Evolutionary conservation across 2,329 filamentous ascomycete species (phyloP).

Genomic region (Venturia pyrina): DNA sequence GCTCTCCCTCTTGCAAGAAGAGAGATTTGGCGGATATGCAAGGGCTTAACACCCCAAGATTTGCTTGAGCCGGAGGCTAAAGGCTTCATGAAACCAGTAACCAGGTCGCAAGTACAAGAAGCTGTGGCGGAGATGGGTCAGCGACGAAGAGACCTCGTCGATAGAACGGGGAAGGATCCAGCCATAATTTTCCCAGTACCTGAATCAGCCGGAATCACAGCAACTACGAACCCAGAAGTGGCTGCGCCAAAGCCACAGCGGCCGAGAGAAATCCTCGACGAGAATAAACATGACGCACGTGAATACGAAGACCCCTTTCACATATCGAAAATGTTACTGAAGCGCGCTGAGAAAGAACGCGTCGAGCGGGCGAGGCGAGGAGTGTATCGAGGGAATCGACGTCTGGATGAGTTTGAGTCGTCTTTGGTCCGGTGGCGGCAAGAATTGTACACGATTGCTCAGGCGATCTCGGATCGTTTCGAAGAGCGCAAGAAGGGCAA

Average conservation of each 20-base stretch:
- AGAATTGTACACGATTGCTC: background rate
- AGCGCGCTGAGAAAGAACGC: background rate
- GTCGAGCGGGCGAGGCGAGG: background rate
- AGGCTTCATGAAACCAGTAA: background rate
- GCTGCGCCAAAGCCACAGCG: background rate
- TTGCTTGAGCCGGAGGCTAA: background rate
- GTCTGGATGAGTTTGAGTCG: background rate
- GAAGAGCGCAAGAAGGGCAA: background rate
- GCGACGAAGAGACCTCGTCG: background rate
- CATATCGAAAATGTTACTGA: background rate
- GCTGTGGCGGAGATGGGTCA: background rate
- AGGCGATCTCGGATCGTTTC: background rate
- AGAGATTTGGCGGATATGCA: constrained; percentile 1
- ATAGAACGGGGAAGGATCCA: background rate
- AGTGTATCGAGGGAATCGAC: background rate
- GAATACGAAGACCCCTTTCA: constrained; percentile 5
- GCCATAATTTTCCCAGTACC: background rate
- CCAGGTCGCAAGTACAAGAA: background rate
- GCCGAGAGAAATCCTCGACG: background rate
- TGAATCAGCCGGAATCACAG: background rate
- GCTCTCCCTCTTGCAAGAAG: background rate
- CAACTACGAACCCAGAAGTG: background rate
- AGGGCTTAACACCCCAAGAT: background rate
- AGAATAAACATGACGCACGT: background rate
- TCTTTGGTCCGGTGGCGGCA: background rate